Evolutionary conservation across 2,329 filamentous ascomycete species (phyloP).

Genomic region (Colletotrichum sidae): DNA sequence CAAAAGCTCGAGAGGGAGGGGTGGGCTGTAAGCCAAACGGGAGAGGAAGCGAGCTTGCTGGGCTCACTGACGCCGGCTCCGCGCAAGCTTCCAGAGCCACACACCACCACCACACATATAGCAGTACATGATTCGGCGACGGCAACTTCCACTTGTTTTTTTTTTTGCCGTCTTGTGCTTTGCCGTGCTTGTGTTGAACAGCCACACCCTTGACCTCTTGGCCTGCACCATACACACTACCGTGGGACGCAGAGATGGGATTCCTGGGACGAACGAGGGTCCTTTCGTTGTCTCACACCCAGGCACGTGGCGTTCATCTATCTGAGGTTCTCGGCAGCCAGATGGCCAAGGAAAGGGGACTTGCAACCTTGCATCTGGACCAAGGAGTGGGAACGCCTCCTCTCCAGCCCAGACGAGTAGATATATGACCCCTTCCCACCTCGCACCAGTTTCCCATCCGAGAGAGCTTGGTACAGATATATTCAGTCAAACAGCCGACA

Average conservation of each 20-base stretch:
- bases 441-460: slow-evolving; percentile 16
- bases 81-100: slow-evolving; percentile 18
- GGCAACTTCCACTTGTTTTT: background rate
- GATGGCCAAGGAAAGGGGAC: slow-evolving; percentile 14
- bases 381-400: too few relatives aligned
- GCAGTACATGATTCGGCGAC: background rate
- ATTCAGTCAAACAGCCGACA: background rate
- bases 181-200: too few relatives aligned
- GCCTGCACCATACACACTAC: too few relatives aligned
- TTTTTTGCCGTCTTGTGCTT: background rate
- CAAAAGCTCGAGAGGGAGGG: background rate
- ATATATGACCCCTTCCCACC: slow-evolving; percentile 15
- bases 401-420: background rate
- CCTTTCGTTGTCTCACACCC: slow-evolving; percentile 14
- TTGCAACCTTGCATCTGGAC: background rate
- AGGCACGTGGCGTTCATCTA: slow-evolving; percentile 29
- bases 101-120: slow-evolving; percentile 1
- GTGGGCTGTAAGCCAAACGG: too few relatives aligned
- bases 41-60: background rate
- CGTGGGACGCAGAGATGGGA: background rate
- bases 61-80: slow-evolving; percentile 33
- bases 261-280: slow-evolving; percentile 7
- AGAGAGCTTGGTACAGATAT: slow-evolving; percentile 4
- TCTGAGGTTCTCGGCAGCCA: slow-evolving; percentile 20
- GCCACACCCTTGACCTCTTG: too few relatives aligned